A percentile compares a stretch with the other conserved stretches of the same genome.
These are phyloP conservation scores for Lignosus rhinocerotis DNA, from an alignment of 1,284 basidiomycete species.

Conservation along the genomic window DNA sequence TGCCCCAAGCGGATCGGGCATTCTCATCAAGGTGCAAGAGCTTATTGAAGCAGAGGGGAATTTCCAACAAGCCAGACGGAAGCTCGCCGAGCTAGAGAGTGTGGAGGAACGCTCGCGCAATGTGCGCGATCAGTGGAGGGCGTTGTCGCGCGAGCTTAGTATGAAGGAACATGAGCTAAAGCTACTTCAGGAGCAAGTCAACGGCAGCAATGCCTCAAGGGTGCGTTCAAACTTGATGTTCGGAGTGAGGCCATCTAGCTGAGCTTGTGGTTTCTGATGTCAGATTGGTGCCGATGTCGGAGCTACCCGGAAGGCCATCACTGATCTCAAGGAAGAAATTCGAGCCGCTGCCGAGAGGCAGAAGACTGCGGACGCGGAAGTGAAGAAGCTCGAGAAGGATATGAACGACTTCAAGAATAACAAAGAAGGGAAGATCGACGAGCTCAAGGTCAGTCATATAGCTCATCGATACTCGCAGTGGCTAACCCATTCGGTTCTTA, in stretches of 20 bases:
- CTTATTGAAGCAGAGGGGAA: constrained; percentile 61
- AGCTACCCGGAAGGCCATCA: constrained; percentile 66
- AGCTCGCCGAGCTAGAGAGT: constrained; percentile 57
- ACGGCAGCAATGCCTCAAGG: constrained; percentile 86
- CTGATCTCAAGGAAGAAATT: constrained; percentile 66
- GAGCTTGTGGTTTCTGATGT: neutral
- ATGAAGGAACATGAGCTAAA: constrained; percentile 88
- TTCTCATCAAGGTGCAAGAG: constrained; percentile 87
- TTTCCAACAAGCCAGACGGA: constrained; percentile 54
- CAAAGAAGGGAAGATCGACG: constrained; percentile 95
- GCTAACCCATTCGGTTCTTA: neutral
- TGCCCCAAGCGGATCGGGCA: constrained; percentile 74
- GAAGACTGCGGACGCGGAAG: constrained; percentile 74
- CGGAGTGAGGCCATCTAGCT: neutral
- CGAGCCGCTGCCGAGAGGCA: constrained; percentile 76
- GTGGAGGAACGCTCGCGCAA: constrained; percentile 58
- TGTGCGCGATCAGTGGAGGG: constrained; percentile 71
- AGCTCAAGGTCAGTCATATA: constrained; percentile 72
- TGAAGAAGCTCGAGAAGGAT: constrained; percentile 88
- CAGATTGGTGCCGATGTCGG: constrained; percentile 86
- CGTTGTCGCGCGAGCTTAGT: constrained; percentile 73
- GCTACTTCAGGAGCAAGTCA: constrained; percentile 84
- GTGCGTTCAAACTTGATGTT: constrained; percentile 46
- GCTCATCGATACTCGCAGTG: neutral
- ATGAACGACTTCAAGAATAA: constrained; percentile 99